phyloP scores from a whole-genome alignment of 257 asterid species.

The Cynanchum wilfordii region DNA sequence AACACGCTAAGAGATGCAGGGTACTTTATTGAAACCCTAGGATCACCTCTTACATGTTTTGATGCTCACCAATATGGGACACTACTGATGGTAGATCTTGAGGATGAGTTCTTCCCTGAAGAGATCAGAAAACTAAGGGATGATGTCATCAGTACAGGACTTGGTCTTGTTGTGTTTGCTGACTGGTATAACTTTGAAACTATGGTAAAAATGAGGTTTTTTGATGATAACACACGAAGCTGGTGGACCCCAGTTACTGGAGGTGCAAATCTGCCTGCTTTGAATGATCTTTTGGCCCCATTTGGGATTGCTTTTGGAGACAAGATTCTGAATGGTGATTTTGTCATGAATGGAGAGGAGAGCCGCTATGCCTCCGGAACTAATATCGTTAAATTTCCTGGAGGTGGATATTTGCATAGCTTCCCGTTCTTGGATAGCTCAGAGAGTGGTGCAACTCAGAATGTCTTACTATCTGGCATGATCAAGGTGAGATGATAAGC shows the following conservation, averaged over 20 bases:
- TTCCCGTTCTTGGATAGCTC: conserved; percentile 95
- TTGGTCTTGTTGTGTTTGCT: conserved; percentile 89
- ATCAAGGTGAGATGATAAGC: conserved; percentile 53
- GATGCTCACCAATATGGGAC: conserved; percentile 93
- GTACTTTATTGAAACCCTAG: conserved; percentile 90
- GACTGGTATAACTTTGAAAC: conserved; percentile 98
- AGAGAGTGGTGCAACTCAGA: conserved; percentile 95
- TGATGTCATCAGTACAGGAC: conserved; percentile 65
- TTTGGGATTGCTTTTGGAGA: conserved; percentile 97
- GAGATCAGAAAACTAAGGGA: conserved; percentile 74
- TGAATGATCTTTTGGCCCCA: conserved; percentile 89
- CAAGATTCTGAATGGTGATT: conserved; percentile 93
- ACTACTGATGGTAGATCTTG: conserved; percentile 91
- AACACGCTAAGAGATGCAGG: conserved; percentile 94
- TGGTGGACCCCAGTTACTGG: conserved; percentile 99
- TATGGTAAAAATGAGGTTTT: conserved; percentile 96
- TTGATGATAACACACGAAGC: conserved; percentile 94
- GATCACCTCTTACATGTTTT: conserved; percentile 96
- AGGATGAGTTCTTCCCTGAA: conserved; percentile 86
- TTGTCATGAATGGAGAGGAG: conserved; percentile 83
- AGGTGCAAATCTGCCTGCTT: conserved; percentile 92
- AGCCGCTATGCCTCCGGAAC: conserved; percentile 96
- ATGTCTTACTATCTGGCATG: conserved; percentile 74
- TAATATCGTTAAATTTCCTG: conserved; percentile 81
- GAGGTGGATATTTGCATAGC: conserved; percentile 91